phyloP scores from a whole-genome alignment of 257 asterid genomes.

The Solanum tarijense region DNA sequence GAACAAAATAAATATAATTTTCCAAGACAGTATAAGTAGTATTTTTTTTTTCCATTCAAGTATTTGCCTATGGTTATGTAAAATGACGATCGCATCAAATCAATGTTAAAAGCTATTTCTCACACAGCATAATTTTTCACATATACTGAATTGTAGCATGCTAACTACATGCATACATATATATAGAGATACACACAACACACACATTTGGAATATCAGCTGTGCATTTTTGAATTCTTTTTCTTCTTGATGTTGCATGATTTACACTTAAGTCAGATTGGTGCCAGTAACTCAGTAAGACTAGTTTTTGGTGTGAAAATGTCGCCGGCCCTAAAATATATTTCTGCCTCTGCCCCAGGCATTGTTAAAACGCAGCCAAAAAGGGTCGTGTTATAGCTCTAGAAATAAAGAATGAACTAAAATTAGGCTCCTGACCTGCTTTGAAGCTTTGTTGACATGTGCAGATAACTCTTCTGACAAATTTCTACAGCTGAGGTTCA shows the following conservation, averaged over 20 bases:
- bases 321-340: neutral
- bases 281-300: neutral
- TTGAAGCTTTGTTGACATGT: slow-evolving; percentile 15
- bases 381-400: neutral
- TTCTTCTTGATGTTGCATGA: neutral
- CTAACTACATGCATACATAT: neutral
- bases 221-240: neutral
- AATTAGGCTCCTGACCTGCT: slow-evolving; percentile 31
- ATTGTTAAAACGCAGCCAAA: neutral
- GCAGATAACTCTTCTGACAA: slow-evolving; percentile 9
- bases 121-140: neutral
- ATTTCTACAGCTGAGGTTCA: slow-evolving; percentile 5
- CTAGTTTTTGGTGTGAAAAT: neutral
- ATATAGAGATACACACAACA: neutral
- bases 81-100: neutral
- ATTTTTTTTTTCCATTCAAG: neutral
- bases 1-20: neutral
- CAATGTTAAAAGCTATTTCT: neutral
- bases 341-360: neutral
- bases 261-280: neutral
- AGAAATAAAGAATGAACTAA: neutral
- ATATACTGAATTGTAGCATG: neutral
- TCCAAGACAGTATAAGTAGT: neutral
- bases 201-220: neutral
- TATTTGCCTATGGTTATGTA: neutral